A percentile compares a stretch with the other conserved stretches of the same genome.
Conservation (phyloP, 129 eudicot genomes). For the Pseudognaphalium luteoalbum region DNA sequence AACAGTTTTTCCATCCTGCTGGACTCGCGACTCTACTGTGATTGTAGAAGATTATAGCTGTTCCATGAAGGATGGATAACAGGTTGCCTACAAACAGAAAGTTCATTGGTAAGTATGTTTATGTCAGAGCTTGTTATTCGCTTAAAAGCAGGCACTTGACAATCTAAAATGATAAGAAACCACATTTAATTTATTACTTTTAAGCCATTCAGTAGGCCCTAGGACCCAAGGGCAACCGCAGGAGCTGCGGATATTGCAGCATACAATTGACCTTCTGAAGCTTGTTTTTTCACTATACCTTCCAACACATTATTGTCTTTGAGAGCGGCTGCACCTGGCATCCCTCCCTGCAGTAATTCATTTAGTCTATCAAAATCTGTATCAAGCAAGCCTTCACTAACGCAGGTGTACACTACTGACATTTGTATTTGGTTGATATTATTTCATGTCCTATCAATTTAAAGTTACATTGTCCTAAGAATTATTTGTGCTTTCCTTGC, state of each 20-base stretch:
- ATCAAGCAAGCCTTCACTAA: too few relatives aligned
- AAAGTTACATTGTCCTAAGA: too few relatives aligned
- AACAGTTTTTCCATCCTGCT: too few relatives aligned
- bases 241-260: constrained; percentile 99
- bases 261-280: constrained; percentile 74
- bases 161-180: not conserved
- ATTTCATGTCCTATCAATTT: too few relatives aligned
- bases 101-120: not conserved
- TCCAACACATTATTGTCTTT: constrained; percentile 62
- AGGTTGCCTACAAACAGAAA: constrained; percentile 70
- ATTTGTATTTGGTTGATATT: too few relatives aligned
- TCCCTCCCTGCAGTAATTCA: constrained; percentile 74
- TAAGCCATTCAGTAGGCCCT: constrained; percentile 85
- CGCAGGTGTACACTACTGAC: too few relatives aligned
- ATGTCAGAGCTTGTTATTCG: too few relatives aligned
- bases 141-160: not conserved
- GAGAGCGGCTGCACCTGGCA: constrained; percentile 80
- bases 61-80: constrained; percentile 92
- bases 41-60: constrained; percentile 70
- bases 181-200: constrained; percentile 43
- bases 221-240: constrained; percentile 92
- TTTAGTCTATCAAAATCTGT: too few relatives aligned
- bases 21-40: constrained; percentile 81
- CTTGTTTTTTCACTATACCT: constrained; percentile 74
- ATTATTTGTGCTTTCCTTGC: too few relatives aligned